These are phyloP conservation scores for Magnusiomyces ingens DNA, from an alignment of 1,139 yeast species.

Conservation along the genomic window DNA sequence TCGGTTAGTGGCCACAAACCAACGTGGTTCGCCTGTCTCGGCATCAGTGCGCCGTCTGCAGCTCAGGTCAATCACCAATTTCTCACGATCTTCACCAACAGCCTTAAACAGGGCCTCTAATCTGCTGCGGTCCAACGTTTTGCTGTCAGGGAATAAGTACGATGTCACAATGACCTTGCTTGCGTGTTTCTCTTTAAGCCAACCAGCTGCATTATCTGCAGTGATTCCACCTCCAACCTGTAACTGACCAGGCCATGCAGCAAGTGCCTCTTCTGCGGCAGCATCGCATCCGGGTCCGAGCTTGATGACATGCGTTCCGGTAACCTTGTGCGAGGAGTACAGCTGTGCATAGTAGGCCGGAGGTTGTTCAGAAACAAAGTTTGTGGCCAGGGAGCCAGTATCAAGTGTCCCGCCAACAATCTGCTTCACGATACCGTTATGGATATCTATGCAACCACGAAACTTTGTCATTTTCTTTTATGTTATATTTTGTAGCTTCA, in stretches of 20 bases:
- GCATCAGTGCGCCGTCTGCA: constrained; percentile 48
- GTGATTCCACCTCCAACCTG: constrained; percentile 95
- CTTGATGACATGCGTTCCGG: constrained; percentile 89
- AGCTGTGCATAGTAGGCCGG: constrained; percentile 72
- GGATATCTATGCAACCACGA: constrained; percentile 93
- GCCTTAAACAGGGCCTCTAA: constrained; percentile 41
- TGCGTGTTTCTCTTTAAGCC: constrained; percentile 62
- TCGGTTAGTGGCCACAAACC: constrained; percentile 95
- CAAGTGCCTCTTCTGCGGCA: constrained; percentile 73
- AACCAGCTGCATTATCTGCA: constrained; percentile 58
- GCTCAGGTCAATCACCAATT: constrained; percentile 84
- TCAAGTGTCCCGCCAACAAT: constrained; percentile 87
- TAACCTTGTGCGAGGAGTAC: constrained; percentile 50
- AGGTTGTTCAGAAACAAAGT: constrained; percentile 72
- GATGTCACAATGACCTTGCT: constrained; percentile 87
- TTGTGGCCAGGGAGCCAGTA: constrained; percentile 49
- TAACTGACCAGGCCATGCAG: constrained; percentile 63
- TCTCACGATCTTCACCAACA: constrained; percentile 49
- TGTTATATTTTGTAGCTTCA: neutral
- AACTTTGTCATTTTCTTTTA: constrained; percentile 61
- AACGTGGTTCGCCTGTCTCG: constrained; percentile 31
- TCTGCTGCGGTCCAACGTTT: constrained; percentile 50
- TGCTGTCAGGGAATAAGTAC: constrained; percentile 66
- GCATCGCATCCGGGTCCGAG: constrained; percentile 77
- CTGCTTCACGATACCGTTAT: constrained; percentile 90